Conservation (phyloP, 805 yeast genomes). For the Candida coquimbonensis region DNA sequence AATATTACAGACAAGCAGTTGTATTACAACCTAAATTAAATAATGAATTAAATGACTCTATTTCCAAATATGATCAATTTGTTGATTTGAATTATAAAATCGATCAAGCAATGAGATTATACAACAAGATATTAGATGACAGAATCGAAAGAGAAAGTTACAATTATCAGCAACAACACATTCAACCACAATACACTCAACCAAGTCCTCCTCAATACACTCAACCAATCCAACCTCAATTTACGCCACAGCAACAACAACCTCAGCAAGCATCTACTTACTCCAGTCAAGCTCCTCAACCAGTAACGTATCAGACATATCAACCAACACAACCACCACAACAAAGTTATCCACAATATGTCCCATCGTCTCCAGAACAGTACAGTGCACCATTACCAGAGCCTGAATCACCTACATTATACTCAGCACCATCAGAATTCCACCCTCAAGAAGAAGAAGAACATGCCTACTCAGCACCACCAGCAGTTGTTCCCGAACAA, state of each 20-base stretch:
- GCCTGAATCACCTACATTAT: too few relatives aligned
- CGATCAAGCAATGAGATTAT: slow-evolving; percentile 66
- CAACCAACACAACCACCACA: slow-evolving; percentile 4
- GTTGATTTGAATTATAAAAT: slow-evolving; percentile 74
- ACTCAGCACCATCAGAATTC: not conserved
- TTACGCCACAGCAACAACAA: slow-evolving; percentile 6
- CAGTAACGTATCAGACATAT: slow-evolving; percentile 2
- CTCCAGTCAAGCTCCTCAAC: slow-evolving; percentile 3
- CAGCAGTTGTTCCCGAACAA: slow-evolving; percentile 4
- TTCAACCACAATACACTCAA: slow-evolving; percentile 5
- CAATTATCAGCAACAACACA: slow-evolving; percentile 1
- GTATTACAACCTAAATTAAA: slow-evolving; percentile 65
- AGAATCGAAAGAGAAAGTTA: slow-evolving; percentile 33
- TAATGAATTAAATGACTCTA: slow-evolving; percentile 47
- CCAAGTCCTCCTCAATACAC: not conserved
- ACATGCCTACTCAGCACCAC: slow-evolving; percentile 1
- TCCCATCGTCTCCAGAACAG: slow-evolving; percentile 3
- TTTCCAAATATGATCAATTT: slow-evolving; percentile 54
- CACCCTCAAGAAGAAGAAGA: slow-evolving; percentile 1
- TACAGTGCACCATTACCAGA: not conserved
- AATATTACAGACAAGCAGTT: slow-evolving; percentile 52
- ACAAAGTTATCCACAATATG: slow-evolving; percentile 7
- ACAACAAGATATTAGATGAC: slow-evolving; percentile 65
- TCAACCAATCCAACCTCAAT: not conserved
- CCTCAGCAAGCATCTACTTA: not conserved